Evolutionary conservation across 2,329 filamentous ascomycete species (phyloP), one percentile per base, ranked within the genome.

Genomic region (Fusarium equiseti): DNA sequence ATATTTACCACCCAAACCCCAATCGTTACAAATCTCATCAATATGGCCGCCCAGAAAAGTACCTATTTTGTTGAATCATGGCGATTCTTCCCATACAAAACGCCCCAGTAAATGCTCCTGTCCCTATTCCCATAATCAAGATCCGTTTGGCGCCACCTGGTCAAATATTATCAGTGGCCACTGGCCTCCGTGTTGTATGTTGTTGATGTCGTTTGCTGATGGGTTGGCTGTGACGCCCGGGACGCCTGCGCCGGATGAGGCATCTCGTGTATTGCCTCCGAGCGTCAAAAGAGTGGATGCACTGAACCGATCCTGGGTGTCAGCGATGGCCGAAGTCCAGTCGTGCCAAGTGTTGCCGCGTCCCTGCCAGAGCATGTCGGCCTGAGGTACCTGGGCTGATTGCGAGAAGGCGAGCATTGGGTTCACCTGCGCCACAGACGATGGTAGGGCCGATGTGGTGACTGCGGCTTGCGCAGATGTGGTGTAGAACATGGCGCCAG

Each of bases 321-420:
- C 83, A 35, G 83, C 81, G 29, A 88, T 83, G 56, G 85, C 84
- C 1, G 82, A 80, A 11, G 85, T 84, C 86, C 86, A 88, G 76
- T 87, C 84, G 18, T 86, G 82, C 86, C 86, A 88, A 0, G 84
- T 80, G 64, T 84, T 87, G 10, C 79, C 81, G 6, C 78, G 75
- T 13, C 68, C 66, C 38, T 77, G 77, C 79, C 77, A 82, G 68
- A 80, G 76, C 63, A 76, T 75, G n/a, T 79, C 77, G 8, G 76
- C 64, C 31, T 77, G 72, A 9, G 70, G 71, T 20, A 78, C 72
- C n/a, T 77, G 82, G 7, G 79, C 74, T 5, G 81, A 73, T 59
- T 83, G 81, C 3, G 81, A 79, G 4, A 84, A 85, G 3, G 79
- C 75, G 6, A 82, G 75, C 52, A 85, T 72, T 1, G 81, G 79